Conservation (phyloP, 202 grass and related monocot species). For the Setaria italica region DNA sequence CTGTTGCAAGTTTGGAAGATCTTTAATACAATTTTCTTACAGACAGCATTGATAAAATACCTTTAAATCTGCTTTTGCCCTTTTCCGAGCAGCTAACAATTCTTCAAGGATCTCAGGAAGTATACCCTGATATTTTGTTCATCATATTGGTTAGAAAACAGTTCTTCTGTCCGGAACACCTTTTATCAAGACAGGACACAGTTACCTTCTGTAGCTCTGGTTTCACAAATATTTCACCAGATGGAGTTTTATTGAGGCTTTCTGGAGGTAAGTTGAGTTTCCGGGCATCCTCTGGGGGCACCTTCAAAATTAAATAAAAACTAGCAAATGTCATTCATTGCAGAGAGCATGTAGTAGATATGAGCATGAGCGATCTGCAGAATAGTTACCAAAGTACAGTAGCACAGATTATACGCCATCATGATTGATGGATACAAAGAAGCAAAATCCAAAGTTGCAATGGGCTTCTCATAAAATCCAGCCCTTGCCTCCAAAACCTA, state of each 20-base stretch:
- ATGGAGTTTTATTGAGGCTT: slow-evolving; percentile 91
- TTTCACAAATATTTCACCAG: slow-evolving; percentile 98
- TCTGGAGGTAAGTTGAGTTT: slow-evolving; percentile 83
- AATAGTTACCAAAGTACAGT: slow-evolving; percentile 94
- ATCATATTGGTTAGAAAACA: slow-evolving; percentile 39
- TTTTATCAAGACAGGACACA: slow-evolving; percentile 35
- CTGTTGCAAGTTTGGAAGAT: slow-evolving; percentile 18
- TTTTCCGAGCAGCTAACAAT: slow-evolving; percentile 92
- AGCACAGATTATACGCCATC: slow-evolving; percentile 99
- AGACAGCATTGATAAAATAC: slow-evolving; percentile 52
- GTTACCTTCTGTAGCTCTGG: slow-evolving; percentile 90
- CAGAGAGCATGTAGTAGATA: slow-evolving; percentile 35
- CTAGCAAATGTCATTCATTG: slow-evolving; percentile 41
- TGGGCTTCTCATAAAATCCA: slow-evolving; percentile 99
- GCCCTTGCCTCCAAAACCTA: slow-evolving; percentile 98
- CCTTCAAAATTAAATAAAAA: slow-evolving; percentile 59
- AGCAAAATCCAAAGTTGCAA: slow-evolving; percentile 99
- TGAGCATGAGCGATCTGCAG: slow-evolving; percentile 19
- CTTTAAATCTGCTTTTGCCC: slow-evolving; percentile 99
- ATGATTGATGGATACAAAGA: slow-evolving; percentile 99
- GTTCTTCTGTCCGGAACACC: slow-evolving; percentile 19
- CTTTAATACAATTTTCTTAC: slow-evolving; percentile 28
- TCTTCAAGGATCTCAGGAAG: slow-evolving; percentile 99
- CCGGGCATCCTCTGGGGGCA: slow-evolving; percentile 82
- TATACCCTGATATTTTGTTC: slow-evolving; percentile 75